phyloP scores from a whole-genome alignment of 331 rosid species.

The Pyracantha coccinea region DNA sequence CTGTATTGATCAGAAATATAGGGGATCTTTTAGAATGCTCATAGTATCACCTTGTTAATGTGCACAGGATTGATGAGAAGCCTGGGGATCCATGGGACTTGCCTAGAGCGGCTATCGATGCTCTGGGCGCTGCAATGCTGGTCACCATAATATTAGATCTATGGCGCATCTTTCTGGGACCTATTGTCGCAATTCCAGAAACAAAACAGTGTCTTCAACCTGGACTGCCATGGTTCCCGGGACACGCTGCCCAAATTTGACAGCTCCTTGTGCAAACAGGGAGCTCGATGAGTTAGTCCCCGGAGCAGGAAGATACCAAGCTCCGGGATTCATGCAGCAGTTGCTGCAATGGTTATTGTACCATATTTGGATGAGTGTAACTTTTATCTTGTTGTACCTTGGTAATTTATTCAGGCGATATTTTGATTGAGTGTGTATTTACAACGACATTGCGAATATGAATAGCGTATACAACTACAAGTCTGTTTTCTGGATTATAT shows the following conservation, averaged over 20 bases:
- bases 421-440: background rate
- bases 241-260: slow-evolving; percentile 30
- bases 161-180: slow-evolving; percentile 97
- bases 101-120: slow-evolving; percentile 75
- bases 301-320: slow-evolving; percentile 1
- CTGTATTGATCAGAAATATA: background rate
- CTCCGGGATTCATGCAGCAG: slow-evolving; percentile 1
- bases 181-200: slow-evolving; percentile 46
- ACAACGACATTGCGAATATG: background rate
- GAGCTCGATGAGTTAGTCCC: background rate
- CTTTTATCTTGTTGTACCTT: background rate
- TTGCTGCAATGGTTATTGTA: slow-evolving; percentile 14
- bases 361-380: slow-evolving; percentile 13
- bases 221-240: slow-evolving; percentile 81
- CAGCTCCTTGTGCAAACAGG: background rate
- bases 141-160: slow-evolving; percentile 91
- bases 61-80: slow-evolving; percentile 84
- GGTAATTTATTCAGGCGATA: background rate
- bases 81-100: slow-evolving; percentile 77
- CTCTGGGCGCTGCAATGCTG: slow-evolving; percentile 95
- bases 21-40: background rate
- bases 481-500: too few relatives aligned
- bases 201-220: slow-evolving; percentile 59
- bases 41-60: background rate
- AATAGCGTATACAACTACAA: background rate